Conservation (phyloP, 23 red algal species). For the Gracilaria domingensis region DNA sequence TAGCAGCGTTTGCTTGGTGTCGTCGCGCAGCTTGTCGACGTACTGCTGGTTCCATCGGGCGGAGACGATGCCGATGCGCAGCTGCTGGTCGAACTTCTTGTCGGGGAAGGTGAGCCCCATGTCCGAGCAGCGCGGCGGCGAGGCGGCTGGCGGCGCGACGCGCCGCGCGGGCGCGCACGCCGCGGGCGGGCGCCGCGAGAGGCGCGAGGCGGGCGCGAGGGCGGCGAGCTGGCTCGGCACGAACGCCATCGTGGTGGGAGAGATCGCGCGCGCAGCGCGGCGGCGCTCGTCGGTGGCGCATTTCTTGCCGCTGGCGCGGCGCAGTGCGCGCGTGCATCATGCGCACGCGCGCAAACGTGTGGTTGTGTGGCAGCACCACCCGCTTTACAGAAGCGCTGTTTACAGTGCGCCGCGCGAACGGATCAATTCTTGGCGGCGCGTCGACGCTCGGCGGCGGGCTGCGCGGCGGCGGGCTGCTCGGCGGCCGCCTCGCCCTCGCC, state of each 20-base stretch:
- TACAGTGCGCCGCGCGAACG: too few relatives aligned
- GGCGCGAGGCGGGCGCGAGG: neutral
- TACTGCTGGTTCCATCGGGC: slow-evolving; percentile 79
- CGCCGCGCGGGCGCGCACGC: neutral
- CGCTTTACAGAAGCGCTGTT: too few relatives aligned
- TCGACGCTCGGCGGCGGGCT: too few relatives aligned
- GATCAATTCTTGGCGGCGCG: too few relatives aligned
- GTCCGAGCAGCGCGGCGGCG: slow-evolving; percentile 33
- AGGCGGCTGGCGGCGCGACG: neutral
- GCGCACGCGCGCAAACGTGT: neutral
- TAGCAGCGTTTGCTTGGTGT: slow-evolving; percentile 54
- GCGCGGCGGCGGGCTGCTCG: too few relatives aligned
- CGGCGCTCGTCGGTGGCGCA: too few relatives aligned
- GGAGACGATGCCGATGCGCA: slow-evolving; percentile 84
- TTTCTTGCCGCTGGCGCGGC: neutral
- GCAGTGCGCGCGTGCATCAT: neutral
- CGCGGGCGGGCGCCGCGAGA: neutral
- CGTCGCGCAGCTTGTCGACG: slow-evolving; percentile 54
- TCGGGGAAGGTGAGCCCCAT: slow-evolving; percentile 58
- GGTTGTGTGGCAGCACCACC: neutral
- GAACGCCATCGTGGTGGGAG: neutral
- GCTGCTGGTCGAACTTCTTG: slow-evolving; percentile 25
- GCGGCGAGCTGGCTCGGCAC: neutral
- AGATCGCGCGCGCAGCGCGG: neutral
- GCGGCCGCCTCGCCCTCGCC: too few relatives aligned